Percentiles rank a stretch among this genome's conserved stretches.
Conservation (phyloP, 805 yeast genomes). For the Yarrowia sp. region DNA sequence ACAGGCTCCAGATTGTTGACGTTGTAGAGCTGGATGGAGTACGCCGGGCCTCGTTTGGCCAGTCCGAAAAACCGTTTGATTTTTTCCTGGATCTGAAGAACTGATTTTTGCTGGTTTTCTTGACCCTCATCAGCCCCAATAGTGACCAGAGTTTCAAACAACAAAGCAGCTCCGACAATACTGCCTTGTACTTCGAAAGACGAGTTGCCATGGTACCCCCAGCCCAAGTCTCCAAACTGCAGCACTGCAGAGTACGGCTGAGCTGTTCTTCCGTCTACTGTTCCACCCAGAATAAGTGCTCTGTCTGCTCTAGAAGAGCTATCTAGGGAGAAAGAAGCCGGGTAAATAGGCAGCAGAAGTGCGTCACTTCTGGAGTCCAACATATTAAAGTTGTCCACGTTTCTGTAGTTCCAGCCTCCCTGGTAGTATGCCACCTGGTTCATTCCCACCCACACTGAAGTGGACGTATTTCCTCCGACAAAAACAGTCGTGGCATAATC, state of each 20-base stretch:
- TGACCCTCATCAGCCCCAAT: not conserved
- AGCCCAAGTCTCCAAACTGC: not conserved
- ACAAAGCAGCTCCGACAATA: not conserved
- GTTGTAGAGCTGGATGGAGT: constrained; percentile 7
- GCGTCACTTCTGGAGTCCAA: constrained; percentile 16
- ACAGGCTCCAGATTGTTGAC: constrained; percentile 12
- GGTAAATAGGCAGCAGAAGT: not conserved
- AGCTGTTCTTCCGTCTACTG: constrained; percentile 2
- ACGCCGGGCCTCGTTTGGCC: not conserved
- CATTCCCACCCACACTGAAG: constrained; percentile 6
- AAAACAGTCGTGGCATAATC: constrained; percentile 10
- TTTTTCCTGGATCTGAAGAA: not conserved
- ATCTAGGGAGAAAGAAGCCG: not conserved
- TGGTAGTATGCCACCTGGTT: constrained; percentile 21
- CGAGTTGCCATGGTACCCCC: constrained; percentile 4
- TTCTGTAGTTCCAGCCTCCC: constrained; percentile 18
- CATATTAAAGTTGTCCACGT: not conserved
- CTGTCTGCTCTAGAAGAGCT: not conserved
- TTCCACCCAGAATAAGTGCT: constrained; percentile 1
- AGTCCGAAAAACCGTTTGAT: not conserved
- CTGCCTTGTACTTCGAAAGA: not conserved
- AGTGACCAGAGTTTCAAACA: constrained; percentile 16
- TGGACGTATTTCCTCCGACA: not conserved
- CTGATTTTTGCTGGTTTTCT: not conserved
- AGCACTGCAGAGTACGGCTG: not conserved